Evolutionary conservation across 371 early-diverging fungal species (phyloP), one percentile per base, ranked within the genome.

Genomic region (Gilbertella persicaria): DNA sequence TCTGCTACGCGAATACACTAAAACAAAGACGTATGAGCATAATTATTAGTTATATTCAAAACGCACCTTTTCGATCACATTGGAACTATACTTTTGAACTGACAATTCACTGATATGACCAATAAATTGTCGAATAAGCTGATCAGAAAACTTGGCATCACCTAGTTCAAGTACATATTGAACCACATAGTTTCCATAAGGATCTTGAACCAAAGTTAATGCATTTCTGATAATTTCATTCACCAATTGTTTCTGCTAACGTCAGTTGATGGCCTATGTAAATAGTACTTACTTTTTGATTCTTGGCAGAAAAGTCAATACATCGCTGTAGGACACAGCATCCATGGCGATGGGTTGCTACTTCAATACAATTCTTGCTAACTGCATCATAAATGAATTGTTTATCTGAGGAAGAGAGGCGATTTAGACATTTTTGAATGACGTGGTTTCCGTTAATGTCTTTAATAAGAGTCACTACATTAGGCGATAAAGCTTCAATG

Each of bases 401-500:
- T 50, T 91, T 91, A 59, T 92, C 73, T 49, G 84, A 80, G 4
- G 84, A 67, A 4, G 81, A 71, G 36, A 94, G 66, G 25, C 82
- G 75, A 64, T 88, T 87, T 33, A 99, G 82, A 60, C 95, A 96
- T 72, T 97, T 98, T 74, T 99, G 99, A 44, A 99, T 88, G 35
- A 98, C 98, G 67, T 98, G 99, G 73, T 99, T 99, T 58, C 99
- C 98, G 69, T 98, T 99, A 45, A 97, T 83, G 67, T 97, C 97
- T 61, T 94, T 91, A 56, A 97, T 93, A 39, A 98, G 63, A 9
- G 85, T 75, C 9, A 95, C 91, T 2, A 95, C 90, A 58, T 88
- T 85, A 6, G 80, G 81, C 44, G 83, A 80, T 36, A 98, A 69
- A 13, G 95, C 92, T 13, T 66, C 65, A 8, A 87, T 83, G 6